Conservation (phyloP, 345 rosid species). For the Psidium guajava region DNA sequence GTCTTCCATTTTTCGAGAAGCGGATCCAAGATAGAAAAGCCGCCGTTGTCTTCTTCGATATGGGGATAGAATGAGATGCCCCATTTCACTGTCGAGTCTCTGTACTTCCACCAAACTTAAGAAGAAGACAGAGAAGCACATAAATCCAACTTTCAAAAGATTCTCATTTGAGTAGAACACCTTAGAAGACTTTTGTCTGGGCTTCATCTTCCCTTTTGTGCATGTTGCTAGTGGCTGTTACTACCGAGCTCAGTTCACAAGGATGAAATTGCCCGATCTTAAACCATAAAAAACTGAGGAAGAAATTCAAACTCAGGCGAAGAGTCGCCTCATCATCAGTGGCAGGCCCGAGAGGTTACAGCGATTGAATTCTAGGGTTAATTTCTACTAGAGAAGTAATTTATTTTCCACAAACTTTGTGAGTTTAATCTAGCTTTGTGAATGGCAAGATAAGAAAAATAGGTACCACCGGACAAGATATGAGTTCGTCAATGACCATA, state of each 20-base stretch:
- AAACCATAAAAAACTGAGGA: background rate
- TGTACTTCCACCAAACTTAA: background rate
- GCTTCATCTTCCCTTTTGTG: background rate
- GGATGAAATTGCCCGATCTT: background rate
- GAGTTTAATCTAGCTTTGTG: background rate
- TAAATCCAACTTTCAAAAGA: background rate
- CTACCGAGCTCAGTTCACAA: background rate
- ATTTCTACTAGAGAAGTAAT: background rate
- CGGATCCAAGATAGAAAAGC: background rate
- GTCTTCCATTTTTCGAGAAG: background rate
- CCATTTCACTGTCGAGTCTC: background rate
- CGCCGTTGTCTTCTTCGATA: background rate
- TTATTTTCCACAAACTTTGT: background rate
- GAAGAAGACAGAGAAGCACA: background rate
- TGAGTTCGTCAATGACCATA: background rate
- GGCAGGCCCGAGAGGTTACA: background rate
- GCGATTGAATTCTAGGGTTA: background rate
- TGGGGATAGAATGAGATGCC: background rate
- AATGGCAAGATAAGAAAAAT: background rate
- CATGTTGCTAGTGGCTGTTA: background rate
- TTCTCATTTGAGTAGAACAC: background rate
- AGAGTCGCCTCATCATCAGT: background rate
- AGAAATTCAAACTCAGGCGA: background rate
- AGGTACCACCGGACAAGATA: background rate
- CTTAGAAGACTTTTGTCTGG: background rate